Base-by-base conservation (phyloP, 306 rosid genomes). In the Sophora flavescens region DNA sequence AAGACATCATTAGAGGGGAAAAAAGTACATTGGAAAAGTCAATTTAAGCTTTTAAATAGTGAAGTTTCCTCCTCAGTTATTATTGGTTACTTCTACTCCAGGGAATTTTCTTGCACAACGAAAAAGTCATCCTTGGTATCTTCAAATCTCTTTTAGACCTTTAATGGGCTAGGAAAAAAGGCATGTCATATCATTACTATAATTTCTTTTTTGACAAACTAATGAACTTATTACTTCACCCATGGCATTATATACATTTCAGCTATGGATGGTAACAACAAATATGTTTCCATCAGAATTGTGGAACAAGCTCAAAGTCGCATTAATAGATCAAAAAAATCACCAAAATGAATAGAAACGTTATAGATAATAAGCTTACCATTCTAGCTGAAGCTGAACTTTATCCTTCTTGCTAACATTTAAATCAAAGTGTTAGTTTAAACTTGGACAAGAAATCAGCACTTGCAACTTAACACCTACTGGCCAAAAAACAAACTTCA, bases 311-410 rank as follows among this genome's bases (percentile, higher is more conserved):
- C 44, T 62, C 22, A 28, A 64, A 63, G 48, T 54, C 53, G 72
- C 42, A n/a, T 28, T 44, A 42, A 59, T 53, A 33, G 18, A 76
- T 17, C 35, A 26, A 71, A 57, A 45, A 11, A 61, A 42, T 14
- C 72, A 59, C 48, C 8, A 73, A 53, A 86, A 68, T 71, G 41
- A 83, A 54, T 57, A 52, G 63, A 76, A 54, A 44, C 68, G 79
- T 63, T 47, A 45, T 52, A 68, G 71, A 68, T 66, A 64, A 58
- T 65, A 80, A 78, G 75, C 96, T 86, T 86, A 95, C 98, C 96
- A 85, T 81, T 92, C 97, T 69, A 95, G 89, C 87, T 95, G 98
- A 78, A 82, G 96, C 85, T 92, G 97, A 75, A 95, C 98, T 8
- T 87, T 72, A 66, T 90, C 97, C 87, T 95, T 92, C 86, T 66